Percentiles rank a stretch among this genome's conserved stretches.
phyloP scores from a whole-genome alignment of 2,329 filamentous ascomycete species.

The Alternaria tenuissima region DNA sequence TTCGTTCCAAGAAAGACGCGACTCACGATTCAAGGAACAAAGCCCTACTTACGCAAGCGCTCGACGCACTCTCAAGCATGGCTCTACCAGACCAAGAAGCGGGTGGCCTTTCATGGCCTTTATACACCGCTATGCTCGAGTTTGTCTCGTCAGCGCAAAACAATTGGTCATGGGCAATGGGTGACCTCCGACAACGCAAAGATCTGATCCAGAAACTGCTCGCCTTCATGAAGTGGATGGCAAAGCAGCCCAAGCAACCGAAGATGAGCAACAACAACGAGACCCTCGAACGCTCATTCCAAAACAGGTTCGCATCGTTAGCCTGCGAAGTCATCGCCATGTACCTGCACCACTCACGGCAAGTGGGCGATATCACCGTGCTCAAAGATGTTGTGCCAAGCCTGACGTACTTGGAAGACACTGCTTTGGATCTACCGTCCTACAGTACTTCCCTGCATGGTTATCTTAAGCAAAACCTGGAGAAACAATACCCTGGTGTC shows the following conservation, averaged over 20 bases:
- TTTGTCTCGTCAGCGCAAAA: constrained; percentile 91
- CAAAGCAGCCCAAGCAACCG: constrained; percentile 34
- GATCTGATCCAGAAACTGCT: constrained; percentile 77
- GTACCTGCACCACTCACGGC: constrained; percentile 85
- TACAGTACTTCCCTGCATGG: constrained; percentile 89
- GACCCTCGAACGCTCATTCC: constrained; percentile 43
- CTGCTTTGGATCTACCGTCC: constrained; percentile 77
- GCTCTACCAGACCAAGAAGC: constrained; percentile 65
- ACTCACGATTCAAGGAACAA: constrained; percentile 55
- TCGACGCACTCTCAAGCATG: constrained; percentile 74
- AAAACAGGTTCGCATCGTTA: constrained; percentile 73
- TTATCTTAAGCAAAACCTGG: constrained; percentile 86
- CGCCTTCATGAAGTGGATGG: constrained; percentile 67
- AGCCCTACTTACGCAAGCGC: constrained; percentile 77
- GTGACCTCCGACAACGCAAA: constrained; percentile 76
- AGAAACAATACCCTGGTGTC: constrained; percentile 76
- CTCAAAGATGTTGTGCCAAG: constrained; percentile 76
- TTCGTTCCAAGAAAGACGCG: constrained; percentile 63
- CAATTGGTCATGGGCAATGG: constrained; percentile 94
- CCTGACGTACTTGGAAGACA: constrained; percentile 79
- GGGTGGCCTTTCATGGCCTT: constrained; percentile 42
- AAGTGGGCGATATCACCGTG: constrained; percentile 73
- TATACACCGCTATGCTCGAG: constrained; percentile 79
- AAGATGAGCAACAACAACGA: constrained; percentile 34
- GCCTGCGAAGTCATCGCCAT: constrained; percentile 89